Evolutionary conservation across 1,284 basidiomycete species (phyloP), one percentile per base, ranked within the genome.

Genomic region (Ustilago tritici): DNA sequence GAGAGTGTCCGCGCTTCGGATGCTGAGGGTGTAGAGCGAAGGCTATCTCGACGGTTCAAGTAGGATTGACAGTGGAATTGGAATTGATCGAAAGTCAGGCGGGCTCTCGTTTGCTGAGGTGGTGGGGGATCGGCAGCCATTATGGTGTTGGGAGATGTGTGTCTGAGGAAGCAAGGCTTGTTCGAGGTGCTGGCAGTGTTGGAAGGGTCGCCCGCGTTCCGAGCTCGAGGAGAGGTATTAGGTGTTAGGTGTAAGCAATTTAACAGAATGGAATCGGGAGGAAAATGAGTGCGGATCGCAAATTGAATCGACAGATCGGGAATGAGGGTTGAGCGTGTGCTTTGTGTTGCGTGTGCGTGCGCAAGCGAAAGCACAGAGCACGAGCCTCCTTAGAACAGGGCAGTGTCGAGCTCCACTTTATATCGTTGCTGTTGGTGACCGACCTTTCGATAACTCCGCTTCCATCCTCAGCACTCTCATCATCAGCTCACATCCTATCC

Each of bases 281-380:
- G 10, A 46, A 43, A 43, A 15, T 19, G 11, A 46, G 7, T 46
- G 43, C n/a, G 43, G n/a, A 46, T 46, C 43, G 43, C 23, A 3
- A 28, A 28, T 28, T 28, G 3, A 28, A 61, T 52, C 35, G 58
- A 60, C 49, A 40, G 60, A 54, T 58, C 59, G 59, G 50, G 60
- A 35, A 35, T 19, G 15, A n/a, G 52, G 4, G 0, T 3, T 53
- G 50, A 23, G 34, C 31, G 52, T 38, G 34, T n/a, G 49, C 11
- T 7, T 23, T 50, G 49, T n/a, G 49, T 19, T 46, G 14, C 17
- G 15, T 17, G 41, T 46, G 14, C 17, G 41, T 19, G 12, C 41
- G 23, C 49, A 28, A 28, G 23, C 3, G 3, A 3, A 28, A 28
- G 23, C 3, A 28, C 0, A 28, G 23, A 0, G 23, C 23, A 28